Evolutionary conservation across 495 filamentous ascomycete species (phyloP), one percentile per base, ranked within the genome.

Genomic region (Penicillium goetzii): DNA sequence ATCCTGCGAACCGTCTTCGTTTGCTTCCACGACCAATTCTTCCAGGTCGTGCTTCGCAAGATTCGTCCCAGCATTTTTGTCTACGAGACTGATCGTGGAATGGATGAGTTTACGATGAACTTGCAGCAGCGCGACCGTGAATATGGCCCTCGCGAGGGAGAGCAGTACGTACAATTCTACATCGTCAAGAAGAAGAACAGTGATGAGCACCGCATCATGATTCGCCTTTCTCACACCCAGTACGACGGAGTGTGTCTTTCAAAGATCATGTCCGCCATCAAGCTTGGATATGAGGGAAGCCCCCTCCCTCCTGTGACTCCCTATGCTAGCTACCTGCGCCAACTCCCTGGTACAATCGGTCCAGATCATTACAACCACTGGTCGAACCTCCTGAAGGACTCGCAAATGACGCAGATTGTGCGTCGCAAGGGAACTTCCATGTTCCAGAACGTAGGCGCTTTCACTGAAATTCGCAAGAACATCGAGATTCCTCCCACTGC

Each of bases 171-270:
- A 32, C 83, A 87, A 58, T 87, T 89, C 70, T 79, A 85, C 47
- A 79, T 88, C 51, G 77, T 89, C 60, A 80, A 81, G 49, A 78
- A 81, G 62, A 81, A 79, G 56, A 70, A 71, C 9, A 78, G 73
- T 15, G 72, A 82, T 40, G 78, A 73, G 8, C 81, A 85, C 69
- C 83, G 81, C n/a, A 86, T 92, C 47, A 72, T 85, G 58, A 78
- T 92, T 54, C 81, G 88, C 5, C 80, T 92, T 6, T 91, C 88
- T 0, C 90, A 92, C 70, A 87, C 90, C 0, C 90, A 92, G 59
- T 92, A 89, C 67, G 90, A 92, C 65, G 90, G 88, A 38, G 81
- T 91, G 1, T 91, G 84, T 66, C 79, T 92, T 6, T 83, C 88
- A 0, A 79, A 79, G 34, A 83, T 91, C 19, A 80, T 90, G 56